A percentile compares a stretch with the other conserved stretches of the same genome.
These are phyloP conservation scores for Thelephora terrestris DNA, from an alignment of 1,284 basidiomycete genomes.

Conservation along the genomic window DNA sequence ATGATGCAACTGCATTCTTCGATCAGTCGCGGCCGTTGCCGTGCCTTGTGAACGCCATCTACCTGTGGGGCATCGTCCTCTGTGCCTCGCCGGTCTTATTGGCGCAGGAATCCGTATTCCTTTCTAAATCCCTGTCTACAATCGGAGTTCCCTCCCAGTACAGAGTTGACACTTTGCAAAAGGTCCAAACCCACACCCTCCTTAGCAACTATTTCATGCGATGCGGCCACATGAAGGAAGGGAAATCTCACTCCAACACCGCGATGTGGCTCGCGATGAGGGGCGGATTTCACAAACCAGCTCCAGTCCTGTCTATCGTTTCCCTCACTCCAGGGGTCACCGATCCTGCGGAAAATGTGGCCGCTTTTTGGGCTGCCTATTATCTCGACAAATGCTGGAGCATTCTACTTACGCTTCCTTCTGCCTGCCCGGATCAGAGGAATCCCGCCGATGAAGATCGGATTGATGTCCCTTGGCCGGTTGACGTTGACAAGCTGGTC, in stretches of 20 bases:
- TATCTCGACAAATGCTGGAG: slow-evolving; percentile 56
- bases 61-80: slow-evolving; percentile 39
- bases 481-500: slow-evolving; percentile 48
- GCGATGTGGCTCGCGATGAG: slow-evolving; percentile 24
- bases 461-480: slow-evolving; percentile 57
- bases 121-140: slow-evolving; percentile 10
- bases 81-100: slow-evolving; percentile 5
- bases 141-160: slow-evolving; percentile 12
- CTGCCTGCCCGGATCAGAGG: slow-evolving; percentile 26
- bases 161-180: slow-evolving; percentile 16
- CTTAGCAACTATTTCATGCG: slow-evolving; percentile 44
- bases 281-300: slow-evolving; percentile 23
- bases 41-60: slow-evolving; percentile 36
- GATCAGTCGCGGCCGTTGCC: slow-evolving; percentile 26
- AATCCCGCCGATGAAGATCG: slow-evolving; percentile 20
- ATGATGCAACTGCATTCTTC: neutral
- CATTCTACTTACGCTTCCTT: slow-evolving; percentile 45
- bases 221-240: slow-evolving; percentile 31
- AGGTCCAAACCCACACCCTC: slow-evolving; percentile 44
- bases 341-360: slow-evolving; percentile 50
- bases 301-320: slow-evolving; percentile 2
- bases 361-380: slow-evolving; percentile 65
- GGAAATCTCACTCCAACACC: slow-evolving; percentile 32
- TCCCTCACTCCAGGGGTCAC: slow-evolving; percentile 21
- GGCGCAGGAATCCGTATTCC: too few species aligned